Base-by-base conservation (phyloP, 257 asterid genomes). In the Ajuga chamaepitys region DNA sequence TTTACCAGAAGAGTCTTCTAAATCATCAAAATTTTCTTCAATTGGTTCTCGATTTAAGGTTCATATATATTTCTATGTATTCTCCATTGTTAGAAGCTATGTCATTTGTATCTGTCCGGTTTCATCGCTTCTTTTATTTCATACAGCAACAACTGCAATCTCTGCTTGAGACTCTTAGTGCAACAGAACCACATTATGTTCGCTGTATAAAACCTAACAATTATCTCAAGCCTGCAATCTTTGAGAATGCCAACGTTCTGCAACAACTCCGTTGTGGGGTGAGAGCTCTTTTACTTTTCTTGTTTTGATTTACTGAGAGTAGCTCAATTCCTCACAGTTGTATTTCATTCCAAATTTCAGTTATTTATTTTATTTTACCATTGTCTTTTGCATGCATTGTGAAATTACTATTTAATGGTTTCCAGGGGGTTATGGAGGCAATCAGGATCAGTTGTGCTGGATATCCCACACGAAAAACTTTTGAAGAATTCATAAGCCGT, bases 201-300 rank as follows among this genome's bases (percentile, higher is more conserved):
- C 95, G 98, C 47, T 91, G 98, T 45, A 79, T 91, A 59, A 91
- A 91, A 69, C 98, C 98, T 72, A 91, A 91, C 74, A 91, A 91
- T 82, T 80, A 77, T 54, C 78, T 91, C 71, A 91, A 83, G 82
- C 98, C 98, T 70, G 72, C 72, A 25, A 84, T 91, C 41, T 88
- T 91, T 78, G 98, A 91, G 81, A 88, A 83, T 71, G 58, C 81
- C 66, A 91, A 86, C 80, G 91, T 86, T 40, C 85, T 84, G 50
- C 93, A 88, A 78, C 98, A 91, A 73, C 96, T 91, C 58, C 89
- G 98, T 34, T 88, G 98, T 77, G 98, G 98, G 86, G 98, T 91
- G 62, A 77, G 86, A 69, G 44, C 34, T 42, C 18, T 55, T 50
- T 26, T 51, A 6, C 21, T 41, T 30, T 52, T 24, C 30, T 46